phyloP scores from a whole-genome alignment of 163 green algal species.

The Coccomyxa subellipsoidea region DNA sequence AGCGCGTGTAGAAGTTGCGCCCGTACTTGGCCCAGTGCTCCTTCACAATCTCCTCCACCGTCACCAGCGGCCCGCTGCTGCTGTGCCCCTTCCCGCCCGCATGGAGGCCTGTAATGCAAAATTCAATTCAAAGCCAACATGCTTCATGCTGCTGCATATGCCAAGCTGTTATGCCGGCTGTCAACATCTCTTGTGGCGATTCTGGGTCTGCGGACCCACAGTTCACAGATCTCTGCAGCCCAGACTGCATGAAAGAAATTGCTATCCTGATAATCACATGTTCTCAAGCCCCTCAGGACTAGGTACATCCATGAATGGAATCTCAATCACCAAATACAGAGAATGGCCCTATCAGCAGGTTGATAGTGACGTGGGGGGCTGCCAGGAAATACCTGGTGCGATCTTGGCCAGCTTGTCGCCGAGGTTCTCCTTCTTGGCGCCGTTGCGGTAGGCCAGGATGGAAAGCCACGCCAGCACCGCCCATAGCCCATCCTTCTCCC shows the following conservation, averaged over 20 bases:
- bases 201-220: too few relatives aligned
- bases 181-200: too few relatives aligned
- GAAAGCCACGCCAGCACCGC: slow-evolving; percentile 89
- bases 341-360: neutral
- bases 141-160: neutral
- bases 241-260: too few relatives aligned
- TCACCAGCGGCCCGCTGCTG: slow-evolving; percentile 24
- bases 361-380: neutral
- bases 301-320: too few relatives aligned
- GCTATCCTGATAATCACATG: too few relatives aligned
- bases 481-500: slow-evolving; percentile 91
- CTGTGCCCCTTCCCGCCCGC: slow-evolving; percentile 57
- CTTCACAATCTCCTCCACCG: slow-evolving; percentile 71
- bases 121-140: too few relatives aligned
- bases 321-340: too few relatives aligned
- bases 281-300: too few relatives aligned
- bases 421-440: slow-evolving; percentile 5
- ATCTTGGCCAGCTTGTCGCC: slow-evolving; percentile 4
- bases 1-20: slow-evolving; percentile 93
- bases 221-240: too few relatives aligned
- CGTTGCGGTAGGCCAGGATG: slow-evolving; percentile 84
- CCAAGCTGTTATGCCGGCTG: too few relatives aligned
- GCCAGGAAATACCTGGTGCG: neutral
- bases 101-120: slow-evolving; percentile 43
- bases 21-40: slow-evolving; percentile 88